Percentiles rank a stretch among this genome's conserved stretches.
phyloP scores from a whole-genome alignment of 495 filamentous ascomycete genomes.

The Pyrenula aspistea region DNA sequence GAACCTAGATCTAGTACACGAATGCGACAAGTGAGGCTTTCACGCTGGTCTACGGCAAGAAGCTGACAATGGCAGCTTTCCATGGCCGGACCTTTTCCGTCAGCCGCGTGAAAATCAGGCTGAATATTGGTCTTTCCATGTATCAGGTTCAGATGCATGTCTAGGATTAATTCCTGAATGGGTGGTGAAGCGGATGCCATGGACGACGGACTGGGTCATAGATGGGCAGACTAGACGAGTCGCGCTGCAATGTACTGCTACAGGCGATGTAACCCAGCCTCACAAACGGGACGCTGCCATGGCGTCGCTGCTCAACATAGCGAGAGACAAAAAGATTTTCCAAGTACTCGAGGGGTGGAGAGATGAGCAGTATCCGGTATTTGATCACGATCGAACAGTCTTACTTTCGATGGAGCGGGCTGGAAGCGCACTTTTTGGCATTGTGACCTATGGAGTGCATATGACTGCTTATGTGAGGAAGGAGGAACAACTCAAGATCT shows the following conservation, averaged over 20 bases:
- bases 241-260: slow-evolving; percentile 27
- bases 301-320: slow-evolving; percentile 44
- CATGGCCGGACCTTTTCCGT: slow-evolving; percentile 47
- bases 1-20: slow-evolving; percentile 40
- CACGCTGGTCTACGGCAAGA: neutral
- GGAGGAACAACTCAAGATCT: slow-evolving; percentile 55
- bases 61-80: slow-evolving; percentile 39
- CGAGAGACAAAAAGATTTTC: slow-evolving; percentile 54
- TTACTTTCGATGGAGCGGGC: slow-evolving; percentile 69
- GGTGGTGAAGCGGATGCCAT: slow-evolving; percentile 46
- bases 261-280: too few relatives aligned
- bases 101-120: slow-evolving; percentile 31
- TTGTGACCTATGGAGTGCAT: slow-evolving; percentile 83
- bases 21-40: slow-evolving; percentile 49
- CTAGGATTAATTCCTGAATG: slow-evolving; percentile 51
- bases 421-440: slow-evolving; percentile 70
- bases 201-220: slow-evolving; percentile 37
- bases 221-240: slow-evolving; percentile 35
- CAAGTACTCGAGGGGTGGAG: slow-evolving; percentile 72
- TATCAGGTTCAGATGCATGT: slow-evolving; percentile 33
- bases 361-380: slow-evolving; percentile 77
- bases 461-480: slow-evolving; percentile 62
- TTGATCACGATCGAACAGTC: slow-evolving; percentile 41
- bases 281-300: slow-evolving; percentile 49
- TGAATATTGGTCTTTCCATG: slow-evolving; percentile 42